Conservation (phyloP, 2,329 filamentous ascomycete genomes). For the Penicillium sp. region DNA sequence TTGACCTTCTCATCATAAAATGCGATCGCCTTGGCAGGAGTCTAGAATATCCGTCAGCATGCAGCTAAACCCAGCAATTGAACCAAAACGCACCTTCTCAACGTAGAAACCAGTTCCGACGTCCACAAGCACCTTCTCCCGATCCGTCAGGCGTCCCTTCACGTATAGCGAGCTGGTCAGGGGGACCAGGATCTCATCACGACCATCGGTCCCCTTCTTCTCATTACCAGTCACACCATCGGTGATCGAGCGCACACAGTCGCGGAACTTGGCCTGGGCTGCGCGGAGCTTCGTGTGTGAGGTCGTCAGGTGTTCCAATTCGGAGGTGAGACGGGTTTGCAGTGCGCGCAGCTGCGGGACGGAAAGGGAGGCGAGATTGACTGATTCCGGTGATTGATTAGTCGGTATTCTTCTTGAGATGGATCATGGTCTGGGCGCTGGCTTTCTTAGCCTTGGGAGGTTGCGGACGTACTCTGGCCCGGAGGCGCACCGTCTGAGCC, state of each 20-base stretch:
- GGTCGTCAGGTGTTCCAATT: conserved; percentile 88
- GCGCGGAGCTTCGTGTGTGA: conserved; percentile 89
- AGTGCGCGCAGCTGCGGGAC: conserved; percentile 84
- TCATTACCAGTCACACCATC: conserved; percentile 51
- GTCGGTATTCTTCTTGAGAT: background rate
- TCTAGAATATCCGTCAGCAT: conserved; percentile 34
- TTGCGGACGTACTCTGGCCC: conserved; percentile 28
- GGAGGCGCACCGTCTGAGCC: conserved; percentile 32
- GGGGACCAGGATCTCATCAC: conserved; percentile 73
- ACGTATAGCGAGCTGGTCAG: conserved; percentile 95
- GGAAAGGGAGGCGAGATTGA: conserved; percentile 76
- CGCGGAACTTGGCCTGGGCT: conserved; percentile 87
- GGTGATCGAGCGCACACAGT: conserved; percentile 79
- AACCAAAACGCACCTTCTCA: conserved; percentile 67
- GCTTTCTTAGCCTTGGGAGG: background rate
- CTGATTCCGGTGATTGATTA: conserved; percentile 23
- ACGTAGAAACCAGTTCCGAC: conserved; percentile 93
- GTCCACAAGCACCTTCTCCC: conserved; percentile 81
- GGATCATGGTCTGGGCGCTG: background rate
- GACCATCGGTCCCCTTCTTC: conserved; percentile 36
- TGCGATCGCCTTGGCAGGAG: conserved; percentile 60
- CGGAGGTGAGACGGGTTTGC: conserved; percentile 94
- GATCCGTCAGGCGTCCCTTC: conserved; percentile 73
- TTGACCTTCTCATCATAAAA: conserved; percentile 71
- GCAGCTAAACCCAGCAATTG: background rate